Base-by-base conservation (phyloP, 768 basidiomycete genomes). In the Mrakia frigida region DNA sequence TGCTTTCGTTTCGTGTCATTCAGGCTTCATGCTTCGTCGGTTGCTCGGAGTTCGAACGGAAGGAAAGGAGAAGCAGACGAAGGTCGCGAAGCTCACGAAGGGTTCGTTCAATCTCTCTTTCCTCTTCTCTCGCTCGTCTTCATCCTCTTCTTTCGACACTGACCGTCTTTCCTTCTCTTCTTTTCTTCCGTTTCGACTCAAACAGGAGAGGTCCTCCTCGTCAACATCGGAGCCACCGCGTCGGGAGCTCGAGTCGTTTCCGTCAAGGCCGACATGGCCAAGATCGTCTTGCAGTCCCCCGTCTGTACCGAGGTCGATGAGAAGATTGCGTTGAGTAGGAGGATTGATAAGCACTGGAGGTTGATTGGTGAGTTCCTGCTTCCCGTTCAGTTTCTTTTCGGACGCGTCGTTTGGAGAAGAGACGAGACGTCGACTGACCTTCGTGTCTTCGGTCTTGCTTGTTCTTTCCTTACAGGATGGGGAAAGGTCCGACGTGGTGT, bases 301-400 rank as follows among this genome's bases (percentile, higher is more conserved):
- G 94, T 94, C 13, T 98, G 97, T 83, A 96, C 94, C 39, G 94
- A 98, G 83, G 88, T 97, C 50, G 94, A 93, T 18, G 97, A 99
- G 85, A 98, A 98, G 87, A 96, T 99, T 50, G 97, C 96, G 3
- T 84, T 98, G 60, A 93, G 92, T 41, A 87, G 96, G 77, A 88
- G 96, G 79, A 97, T 98, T 79, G 96, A 98, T 85, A 97, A 97
- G 86, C 95, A 96, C 85, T 97, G 94, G 94, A 91, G 94, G 75
- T 88, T 97, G 80, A 94, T 98, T 74, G 94, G 93, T 90, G 25
- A n/a, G 61, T 63, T 21, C 31, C 28, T 28, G 11, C 31, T 23
- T 50, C 46, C 70, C 4, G 6, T 21, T 13, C 6, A 2, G 0
- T 28, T 5, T n/a, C 25, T 52, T 7, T 71, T n/a, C 21, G 21